Evolutionary conservation across 2,329 filamentous ascomycete species (phyloP), one percentile per base, ranked within the genome.

Genomic region (Fusarium chuoi): DNA sequence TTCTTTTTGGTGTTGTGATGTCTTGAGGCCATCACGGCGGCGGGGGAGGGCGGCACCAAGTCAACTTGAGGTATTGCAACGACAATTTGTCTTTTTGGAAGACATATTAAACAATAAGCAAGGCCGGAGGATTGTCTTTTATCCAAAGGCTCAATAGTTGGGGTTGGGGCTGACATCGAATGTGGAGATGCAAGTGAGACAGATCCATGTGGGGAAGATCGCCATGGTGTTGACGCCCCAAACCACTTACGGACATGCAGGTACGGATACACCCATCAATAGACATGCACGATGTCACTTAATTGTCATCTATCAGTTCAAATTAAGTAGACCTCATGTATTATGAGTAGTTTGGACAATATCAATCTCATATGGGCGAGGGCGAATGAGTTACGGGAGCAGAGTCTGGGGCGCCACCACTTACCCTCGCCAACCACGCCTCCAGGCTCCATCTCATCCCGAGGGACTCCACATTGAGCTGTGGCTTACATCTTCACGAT

Each of bases 181-280:
- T 44, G 52, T 56, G 52, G 52, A 41, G 52, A 44, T 33, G 15
- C 7, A 55, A 28, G 20, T 56, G 36, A 56, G 52, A 42, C 52
- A 56, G 26, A 48, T 48, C 30, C 4, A 48, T 48, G 55, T 57
- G 55, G 55, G 39, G 55, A 44, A 48, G 55, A 57, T 57, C n/a
- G 20, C 24, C 24, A 2, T 55, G 51, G 35, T 55, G 51, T 41
- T 41, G 24, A 30, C 35, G 24, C 35, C 30, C 49, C 30, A 52
- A 22, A 17, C 24, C 8, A 55, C 20, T 55, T 41, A 39, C 36
- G 36, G 35, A 28, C 35, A 14, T 55, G 35, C 11, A 36, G 49
- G 49, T 52, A 36, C 49, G 33, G 11, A 28, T 28, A 55, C 35
- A 54, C 5, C 14, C 24, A 24, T 26, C 18, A 7, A 28, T 14